A percentile compares a stretch with the other conserved stretches of the same genome.
phyloP scores from a whole-genome alignment of 371 early-diverging fungal genomes.

The Entomophthora muscae region DNA sequence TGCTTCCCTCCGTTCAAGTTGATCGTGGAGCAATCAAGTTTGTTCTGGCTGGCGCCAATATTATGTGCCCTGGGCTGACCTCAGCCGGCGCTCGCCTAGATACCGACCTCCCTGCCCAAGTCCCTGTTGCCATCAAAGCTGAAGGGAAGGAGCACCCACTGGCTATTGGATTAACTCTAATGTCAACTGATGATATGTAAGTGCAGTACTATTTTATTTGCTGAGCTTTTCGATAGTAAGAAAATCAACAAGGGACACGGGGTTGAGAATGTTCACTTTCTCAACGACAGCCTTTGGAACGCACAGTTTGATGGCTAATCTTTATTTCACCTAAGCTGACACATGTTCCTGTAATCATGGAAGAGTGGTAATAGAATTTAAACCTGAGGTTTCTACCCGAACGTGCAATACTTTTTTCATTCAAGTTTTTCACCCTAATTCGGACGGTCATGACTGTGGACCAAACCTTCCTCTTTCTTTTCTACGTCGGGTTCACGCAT shows the following conservation, averaged over 20 bases:
- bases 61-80: slow-evolving; percentile 97
- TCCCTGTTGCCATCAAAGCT: slow-evolving; percentile 83
- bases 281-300: slow-evolving; percentile 82
- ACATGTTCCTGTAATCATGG: too few species aligned
- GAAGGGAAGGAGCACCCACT: slow-evolving; percentile 93
- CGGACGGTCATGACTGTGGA: too few species aligned
- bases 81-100: slow-evolving; percentile 80
- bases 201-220: slow-evolving; percentile 9
- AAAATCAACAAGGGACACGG: slow-evolving; percentile 82
- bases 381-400: too few species aligned
- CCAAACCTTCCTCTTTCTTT: too few species aligned
- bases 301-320: not conserved
- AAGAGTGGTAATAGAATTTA: too few species aligned
- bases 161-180: slow-evolving; percentile 72
- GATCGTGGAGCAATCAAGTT: slow-evolving; percentile 97
- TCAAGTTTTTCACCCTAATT: too few species aligned
- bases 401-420: too few species aligned
- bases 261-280: slow-evolving; percentile 70
- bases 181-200: slow-evolving; percentile 86
- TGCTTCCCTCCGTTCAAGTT: slow-evolving; percentile 79
- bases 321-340: too few species aligned
- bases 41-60: slow-evolving; percentile 86
- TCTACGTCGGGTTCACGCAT: too few species aligned
- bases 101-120: slow-evolving; percentile 41
- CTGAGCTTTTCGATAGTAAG: slow-evolving; percentile 25